phyloP scores from a whole-genome alignment of 148 eudicot species.

The Nepenthes mirabilis region DNA sequence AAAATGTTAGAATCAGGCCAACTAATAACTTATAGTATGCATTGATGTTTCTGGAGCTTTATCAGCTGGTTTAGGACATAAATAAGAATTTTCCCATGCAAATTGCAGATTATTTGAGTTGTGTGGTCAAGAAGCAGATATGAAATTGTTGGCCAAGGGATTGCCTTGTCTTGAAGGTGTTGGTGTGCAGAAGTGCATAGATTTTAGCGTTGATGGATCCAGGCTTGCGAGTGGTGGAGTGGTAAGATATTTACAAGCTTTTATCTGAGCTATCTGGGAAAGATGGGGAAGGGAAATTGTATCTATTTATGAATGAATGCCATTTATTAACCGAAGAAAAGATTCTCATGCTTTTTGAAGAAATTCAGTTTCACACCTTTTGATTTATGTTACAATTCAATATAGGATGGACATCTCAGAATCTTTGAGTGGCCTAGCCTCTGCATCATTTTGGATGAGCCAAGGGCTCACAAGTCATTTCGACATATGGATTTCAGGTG shows the following conservation, averaged over 20 bases:
- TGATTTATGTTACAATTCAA: slow-evolving; percentile 9
- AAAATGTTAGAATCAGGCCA: too few species aligned
- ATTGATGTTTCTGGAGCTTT: too few species aligned
- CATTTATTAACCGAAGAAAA: not conserved
- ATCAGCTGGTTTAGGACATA: not conserved
- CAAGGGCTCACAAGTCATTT: slow-evolving; percentile 90
- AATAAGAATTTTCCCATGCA: not conserved
- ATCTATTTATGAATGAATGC: not conserved
- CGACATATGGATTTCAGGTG: slow-evolving; percentile 95
- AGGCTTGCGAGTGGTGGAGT: slow-evolving; percentile 81
- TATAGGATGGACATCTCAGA: slow-evolving; percentile 85
- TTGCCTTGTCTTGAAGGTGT: slow-evolving; percentile 50
- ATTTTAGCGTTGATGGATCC: slow-evolving; percentile 83
- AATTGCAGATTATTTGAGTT: slow-evolving; percentile 56
- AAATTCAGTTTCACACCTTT: not conserved
- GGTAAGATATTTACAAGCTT: slow-evolving; percentile 23
- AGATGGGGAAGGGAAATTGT: not conserved
- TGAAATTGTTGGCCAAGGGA: slow-evolving; percentile 46
- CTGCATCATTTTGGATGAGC: slow-evolving; percentile 61
- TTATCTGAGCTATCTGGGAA: not conserved
- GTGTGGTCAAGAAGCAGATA: slow-evolving; percentile 26
- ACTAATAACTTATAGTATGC: too few species aligned
- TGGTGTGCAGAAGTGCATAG: slow-evolving; percentile 64
- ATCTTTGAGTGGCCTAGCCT: slow-evolving; percentile 97
- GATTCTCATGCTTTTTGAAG: not conserved